phyloP scores from a whole-genome alignment of 495 filamentous ascomycete species.

The Penicillium robsamsonii region DNA sequence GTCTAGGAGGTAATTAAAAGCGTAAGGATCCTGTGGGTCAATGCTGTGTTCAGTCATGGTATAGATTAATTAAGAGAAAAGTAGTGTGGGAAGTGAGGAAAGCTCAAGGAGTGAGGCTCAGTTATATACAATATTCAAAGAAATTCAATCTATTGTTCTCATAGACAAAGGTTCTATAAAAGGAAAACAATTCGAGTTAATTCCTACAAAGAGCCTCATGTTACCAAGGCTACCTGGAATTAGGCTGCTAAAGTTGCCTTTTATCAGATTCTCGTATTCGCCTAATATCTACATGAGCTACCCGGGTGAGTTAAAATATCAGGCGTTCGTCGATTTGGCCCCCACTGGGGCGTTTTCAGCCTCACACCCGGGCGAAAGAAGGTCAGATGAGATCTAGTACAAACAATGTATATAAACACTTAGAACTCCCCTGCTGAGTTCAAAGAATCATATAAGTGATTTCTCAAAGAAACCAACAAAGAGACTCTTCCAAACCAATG shows the following conservation, averaged over 20 bases:
- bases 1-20: neutral
- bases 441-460: neutral
- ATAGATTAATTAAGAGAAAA: neutral
- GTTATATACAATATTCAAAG: neutral
- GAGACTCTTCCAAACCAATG: neutral
- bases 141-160: neutral
- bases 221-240: neutral
- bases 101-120: neutral
- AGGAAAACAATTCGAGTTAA: neutral
- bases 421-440: too few relatives aligned
- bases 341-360: too few relatives aligned
- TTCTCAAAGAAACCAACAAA: neutral
- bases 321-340: too few relatives aligned
- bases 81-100: neutral
- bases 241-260: neutral
- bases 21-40: neutral
- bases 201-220: neutral
- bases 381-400: too few relatives aligned
- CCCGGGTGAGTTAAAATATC: too few relatives aligned
- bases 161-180: neutral
- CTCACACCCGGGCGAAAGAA: too few relatives aligned
- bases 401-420: too few relatives aligned
- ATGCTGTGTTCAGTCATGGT: neutral
- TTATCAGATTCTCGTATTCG: neutral
- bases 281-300: too few relatives aligned